phyloP scores from a whole-genome alignment of 176 grass and related monocot species.

The Triticum turgidum region DNA sequence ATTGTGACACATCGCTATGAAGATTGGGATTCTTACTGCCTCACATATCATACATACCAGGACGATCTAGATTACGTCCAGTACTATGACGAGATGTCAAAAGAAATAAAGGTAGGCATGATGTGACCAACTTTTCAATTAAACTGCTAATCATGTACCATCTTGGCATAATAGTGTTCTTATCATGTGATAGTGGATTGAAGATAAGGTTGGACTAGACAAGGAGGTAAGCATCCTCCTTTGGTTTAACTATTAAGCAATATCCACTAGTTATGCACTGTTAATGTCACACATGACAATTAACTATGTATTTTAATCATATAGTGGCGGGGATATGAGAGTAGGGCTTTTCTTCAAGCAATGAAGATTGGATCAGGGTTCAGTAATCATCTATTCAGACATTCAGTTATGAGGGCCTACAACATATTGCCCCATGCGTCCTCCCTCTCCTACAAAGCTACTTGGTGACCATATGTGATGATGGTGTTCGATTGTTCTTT shows the following conservation, averaged over 20 bases:
- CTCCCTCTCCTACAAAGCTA: neutral
- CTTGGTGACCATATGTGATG: neutral
- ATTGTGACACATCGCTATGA: neutral
- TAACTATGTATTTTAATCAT: neutral
- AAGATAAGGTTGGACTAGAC: neutral
- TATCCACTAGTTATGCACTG: neutral
- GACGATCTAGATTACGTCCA: constrained; percentile 9
- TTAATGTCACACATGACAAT: neutral
- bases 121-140: neutral
- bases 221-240: neutral
- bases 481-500: neutral
- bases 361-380: neutral
- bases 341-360: neutral
- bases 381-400: neutral
- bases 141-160: neutral
- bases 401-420: neutral
- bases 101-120: constrained; percentile 25
- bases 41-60: neutral
- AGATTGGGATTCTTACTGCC: neutral
- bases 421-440: neutral
- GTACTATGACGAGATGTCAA: constrained; percentile 4
- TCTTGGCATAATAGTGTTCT: neutral
- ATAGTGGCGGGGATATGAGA: neutral
- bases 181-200: constrained; percentile 19
- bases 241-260: neutral